Percentiles rank a stretch among this genome's conserved stretches.
phyloP scores from a whole-genome alignment of 495 filamentous ascomycete genomes.

The Penicillium manginii region DNA sequence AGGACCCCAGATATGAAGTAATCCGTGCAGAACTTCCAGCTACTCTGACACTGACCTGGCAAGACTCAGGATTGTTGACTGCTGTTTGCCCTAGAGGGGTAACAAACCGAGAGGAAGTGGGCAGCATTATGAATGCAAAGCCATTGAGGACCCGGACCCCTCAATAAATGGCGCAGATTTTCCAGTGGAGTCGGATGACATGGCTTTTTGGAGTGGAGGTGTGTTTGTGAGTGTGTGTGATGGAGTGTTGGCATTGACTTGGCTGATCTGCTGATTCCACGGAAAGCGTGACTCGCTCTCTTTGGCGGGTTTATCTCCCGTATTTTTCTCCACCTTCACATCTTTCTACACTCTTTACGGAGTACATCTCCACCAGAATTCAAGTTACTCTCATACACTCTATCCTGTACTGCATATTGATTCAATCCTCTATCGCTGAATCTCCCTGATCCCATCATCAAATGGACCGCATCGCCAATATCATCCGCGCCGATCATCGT shows the following conservation, averaged over 20 bases:
- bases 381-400: no score
- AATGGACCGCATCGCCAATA: conserved; percentile 28
- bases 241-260: neutral
- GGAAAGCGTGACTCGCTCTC: neutral
- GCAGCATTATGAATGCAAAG: neutral
- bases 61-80: neutral
- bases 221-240: neutral
- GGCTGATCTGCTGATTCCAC: no score
- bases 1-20: no score
- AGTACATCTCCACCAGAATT: no score
- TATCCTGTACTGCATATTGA: no score
- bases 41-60: neutral
- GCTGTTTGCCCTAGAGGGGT: neutral
- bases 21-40: neutral
- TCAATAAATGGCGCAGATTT: neutral
- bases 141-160: neutral
- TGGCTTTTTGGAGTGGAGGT: neutral
- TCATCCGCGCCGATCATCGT: conserved; percentile 56
- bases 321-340: no score
- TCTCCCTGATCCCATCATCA: no score
- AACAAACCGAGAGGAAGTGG: neutral
- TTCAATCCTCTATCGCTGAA: no score
- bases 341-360: no score
- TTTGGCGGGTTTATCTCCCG: neutral
- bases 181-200: conserved; percentile 5